Evolutionary conservation across 306 rosid species (phyloP).

Genomic region (Cicer judaicum): DNA sequence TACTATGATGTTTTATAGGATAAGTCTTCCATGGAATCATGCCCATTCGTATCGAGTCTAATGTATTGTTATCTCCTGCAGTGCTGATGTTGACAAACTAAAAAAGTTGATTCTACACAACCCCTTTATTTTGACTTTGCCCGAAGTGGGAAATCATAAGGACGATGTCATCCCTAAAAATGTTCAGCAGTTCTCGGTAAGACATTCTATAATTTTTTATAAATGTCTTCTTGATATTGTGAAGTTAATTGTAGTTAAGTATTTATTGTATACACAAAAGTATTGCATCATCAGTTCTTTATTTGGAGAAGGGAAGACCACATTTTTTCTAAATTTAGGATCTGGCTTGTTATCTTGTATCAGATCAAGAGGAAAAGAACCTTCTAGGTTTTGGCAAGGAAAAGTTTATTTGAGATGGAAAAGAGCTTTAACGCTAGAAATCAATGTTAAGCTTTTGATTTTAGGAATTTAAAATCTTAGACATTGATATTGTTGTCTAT

Average conservation of each 20-base stretch:
- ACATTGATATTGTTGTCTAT: conserved; percentile 5
- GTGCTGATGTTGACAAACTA: conserved; percentile 89
- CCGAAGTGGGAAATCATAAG: conserved; percentile 78
- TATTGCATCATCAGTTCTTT: conserved; percentile 8
- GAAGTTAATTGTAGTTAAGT: background rate
- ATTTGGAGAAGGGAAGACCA: conserved; percentile 9
- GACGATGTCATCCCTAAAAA: conserved; percentile 84
- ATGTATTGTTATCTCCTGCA: conserved; percentile 48
- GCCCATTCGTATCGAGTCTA: conserved; percentile 28
- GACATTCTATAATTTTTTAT: conserved; percentile 21
- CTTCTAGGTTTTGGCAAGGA: conserved; percentile 4
- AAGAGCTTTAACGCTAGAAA: background rate
- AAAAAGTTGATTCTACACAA: conserved; percentile 93
- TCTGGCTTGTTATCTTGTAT: background rate
- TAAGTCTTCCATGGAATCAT: background rate
- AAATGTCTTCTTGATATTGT: conserved; percentile 22
- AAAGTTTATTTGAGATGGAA: conserved; percentile 8
- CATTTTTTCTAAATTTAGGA: conserved; percentile 9
- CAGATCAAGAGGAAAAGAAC: conserved; percentile 14
- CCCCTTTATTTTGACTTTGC: conserved; percentile 84
- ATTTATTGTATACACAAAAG: background rate
- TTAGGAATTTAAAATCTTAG: conserved; percentile 15
- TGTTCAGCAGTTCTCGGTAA: conserved; percentile 94
- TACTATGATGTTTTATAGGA: conserved; percentile 29
- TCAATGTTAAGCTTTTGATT: background rate